Conservation (phyloP, 139 green algal genomes). For the Yamagishiella unicocca region DNA sequence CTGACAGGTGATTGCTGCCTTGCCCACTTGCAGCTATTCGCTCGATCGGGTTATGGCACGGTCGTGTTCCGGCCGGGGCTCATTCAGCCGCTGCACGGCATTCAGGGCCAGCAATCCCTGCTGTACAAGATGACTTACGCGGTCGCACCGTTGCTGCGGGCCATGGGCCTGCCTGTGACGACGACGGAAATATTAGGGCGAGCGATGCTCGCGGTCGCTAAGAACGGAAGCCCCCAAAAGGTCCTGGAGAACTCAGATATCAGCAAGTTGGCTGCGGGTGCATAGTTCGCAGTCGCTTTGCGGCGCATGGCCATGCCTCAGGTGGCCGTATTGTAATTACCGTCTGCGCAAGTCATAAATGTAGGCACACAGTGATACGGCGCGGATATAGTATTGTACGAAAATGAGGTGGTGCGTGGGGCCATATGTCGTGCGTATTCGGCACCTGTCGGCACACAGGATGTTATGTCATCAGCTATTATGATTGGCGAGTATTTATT, state of each 20-base stretch:
- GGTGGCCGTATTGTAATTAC: no score
- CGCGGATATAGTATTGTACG: no score
- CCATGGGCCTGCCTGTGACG: not conserved
- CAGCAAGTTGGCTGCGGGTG: not conserved
- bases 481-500: no score
- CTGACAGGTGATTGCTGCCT: no score
- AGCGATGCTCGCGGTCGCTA: conserved; percentile 19
- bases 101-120: conserved; percentile 28
- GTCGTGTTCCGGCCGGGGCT: conserved; percentile 26
- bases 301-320: no score
- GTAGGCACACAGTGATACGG: no score
- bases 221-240: not conserved
- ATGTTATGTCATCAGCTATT: no score
- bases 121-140: conserved; percentile 16
- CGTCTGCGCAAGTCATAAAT: no score
- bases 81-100: conserved; percentile 25
- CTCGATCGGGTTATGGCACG: not conserved
- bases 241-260: conserved; percentile 14
- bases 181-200: conserved; percentile 2
- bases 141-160: not conserved
- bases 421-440: no score
- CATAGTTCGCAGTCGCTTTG: no score
- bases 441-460: no score
- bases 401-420: no score
- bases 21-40: not conserved